These are phyloP conservation scores for Tuber magnatum DNA, from an alignment of 495 filamentous ascomycete genomes.

Conservation along the genomic window DNA sequence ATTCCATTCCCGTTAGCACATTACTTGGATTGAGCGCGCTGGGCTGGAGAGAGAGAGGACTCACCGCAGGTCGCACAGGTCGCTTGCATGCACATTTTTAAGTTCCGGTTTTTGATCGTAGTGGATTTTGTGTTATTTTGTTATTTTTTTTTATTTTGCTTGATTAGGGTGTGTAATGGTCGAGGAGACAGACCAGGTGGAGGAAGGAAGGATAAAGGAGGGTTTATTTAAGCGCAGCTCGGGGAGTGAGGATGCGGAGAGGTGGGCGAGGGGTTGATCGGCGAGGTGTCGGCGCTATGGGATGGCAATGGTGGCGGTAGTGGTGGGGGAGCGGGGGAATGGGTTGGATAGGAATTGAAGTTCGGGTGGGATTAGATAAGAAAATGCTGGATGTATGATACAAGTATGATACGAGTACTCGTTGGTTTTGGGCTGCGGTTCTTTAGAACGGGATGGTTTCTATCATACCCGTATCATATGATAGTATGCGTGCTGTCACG, in stretches of 20 bases:
- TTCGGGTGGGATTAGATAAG: not conserved
- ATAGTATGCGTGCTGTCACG: not conserved
- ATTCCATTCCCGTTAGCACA: not conserved
- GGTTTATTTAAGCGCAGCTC: not conserved
- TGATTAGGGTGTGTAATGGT: not conserved
- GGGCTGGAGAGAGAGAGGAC: slow-evolving; percentile 3
- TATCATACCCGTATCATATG: not conserved
- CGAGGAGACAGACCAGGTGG: not conserved
- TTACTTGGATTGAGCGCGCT: not conserved
- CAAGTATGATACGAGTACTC: no score
- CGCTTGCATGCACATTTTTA: slow-evolving; percentile 37
- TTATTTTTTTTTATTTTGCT: not conserved
- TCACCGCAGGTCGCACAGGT: slow-evolving; percentile 37
- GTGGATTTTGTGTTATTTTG: not conserved
- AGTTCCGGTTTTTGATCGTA: slow-evolving; percentile 3
- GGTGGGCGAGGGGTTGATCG: not conserved
- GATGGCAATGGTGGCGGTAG: not conserved
- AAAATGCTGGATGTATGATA: no score
- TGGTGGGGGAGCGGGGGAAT: not conserved
- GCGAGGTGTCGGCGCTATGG: not conserved
- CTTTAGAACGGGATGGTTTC: not conserved
- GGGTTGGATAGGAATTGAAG: not conserved
- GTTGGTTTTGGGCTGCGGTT: no score
- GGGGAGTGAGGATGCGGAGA: not conserved
- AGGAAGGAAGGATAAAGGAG: not conserved